Evolutionary conservation across 1,284 basidiomycete species (phyloP).

Genomic region (Mycena sp.): DNA sequence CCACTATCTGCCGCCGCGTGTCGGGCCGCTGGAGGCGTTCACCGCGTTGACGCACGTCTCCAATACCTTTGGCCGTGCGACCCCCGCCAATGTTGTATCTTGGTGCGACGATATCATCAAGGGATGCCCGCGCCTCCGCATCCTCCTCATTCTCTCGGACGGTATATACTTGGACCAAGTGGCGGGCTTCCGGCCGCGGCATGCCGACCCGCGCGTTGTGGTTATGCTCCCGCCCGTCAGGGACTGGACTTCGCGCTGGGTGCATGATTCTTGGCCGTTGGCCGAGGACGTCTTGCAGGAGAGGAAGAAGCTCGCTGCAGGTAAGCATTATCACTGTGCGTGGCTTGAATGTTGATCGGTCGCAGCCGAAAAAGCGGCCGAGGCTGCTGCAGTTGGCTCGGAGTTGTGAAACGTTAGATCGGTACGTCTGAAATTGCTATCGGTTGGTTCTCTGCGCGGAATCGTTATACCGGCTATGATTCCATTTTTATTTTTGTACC

Average conservation of each 20-base stretch:
- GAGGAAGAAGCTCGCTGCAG: slow-evolving; percentile 1
- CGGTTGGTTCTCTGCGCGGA: no score
- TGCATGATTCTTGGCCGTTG: slow-evolving; percentile 21
- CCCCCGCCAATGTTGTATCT: background rate
- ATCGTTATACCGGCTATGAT: no score
- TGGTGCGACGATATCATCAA: slow-evolving; percentile 7
- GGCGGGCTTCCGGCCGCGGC: background rate
- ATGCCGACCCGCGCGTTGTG: slow-evolving; percentile 19
- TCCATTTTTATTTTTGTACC: no score
- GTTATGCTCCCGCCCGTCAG: slow-evolving; percentile 13
- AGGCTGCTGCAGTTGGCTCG: no score
- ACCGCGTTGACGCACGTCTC: slow-evolving; percentile 19
- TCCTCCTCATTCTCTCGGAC: slow-evolving; percentile 17
- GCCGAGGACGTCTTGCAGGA: slow-evolving; percentile 21
- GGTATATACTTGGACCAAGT: background rate
- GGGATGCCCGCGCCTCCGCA: slow-evolving; percentile 5
- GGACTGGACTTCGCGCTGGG: slow-evolving; percentile 9
- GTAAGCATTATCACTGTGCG: no score
- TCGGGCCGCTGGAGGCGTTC: slow-evolving; percentile 4
- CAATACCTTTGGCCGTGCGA: background rate
- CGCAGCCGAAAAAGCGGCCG: no score
- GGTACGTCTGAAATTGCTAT: no score
- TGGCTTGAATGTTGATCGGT: no score
- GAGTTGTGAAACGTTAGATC: no score
- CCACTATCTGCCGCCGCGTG: no score